These are phyloP conservation scores for Phaeosphaeriaceae sp. DNA, from an alignment of 2,329 filamentous ascomycete genomes.

Conservation along the genomic window DNA sequence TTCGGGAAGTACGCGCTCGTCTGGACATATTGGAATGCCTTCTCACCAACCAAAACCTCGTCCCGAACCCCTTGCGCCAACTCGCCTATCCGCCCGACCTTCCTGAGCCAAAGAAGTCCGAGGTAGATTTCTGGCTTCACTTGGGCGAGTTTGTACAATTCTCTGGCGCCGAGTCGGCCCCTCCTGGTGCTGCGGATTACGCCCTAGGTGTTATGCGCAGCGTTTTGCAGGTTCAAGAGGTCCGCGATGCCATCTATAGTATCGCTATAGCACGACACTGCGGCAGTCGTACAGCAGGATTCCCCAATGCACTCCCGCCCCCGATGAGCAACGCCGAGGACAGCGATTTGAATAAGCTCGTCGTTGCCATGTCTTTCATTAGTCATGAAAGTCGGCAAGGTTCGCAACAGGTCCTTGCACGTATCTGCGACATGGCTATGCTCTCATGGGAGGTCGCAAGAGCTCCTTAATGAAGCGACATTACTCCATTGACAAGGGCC, in stretches of 20 bases:
- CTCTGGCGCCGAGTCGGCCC: conserved; percentile 65
- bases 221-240: conserved; percentile 80
- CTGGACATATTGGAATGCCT: conserved; percentile 79
- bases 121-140: conserved; percentile 83
- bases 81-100: conserved; percentile 56
- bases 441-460: conserved; percentile 51
- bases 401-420: conserved; percentile 56
- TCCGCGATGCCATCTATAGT: conserved; percentile 88
- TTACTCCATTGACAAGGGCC: neutral
- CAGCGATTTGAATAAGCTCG: conserved; percentile 52
- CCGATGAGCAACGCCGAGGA: conserved; percentile 38
- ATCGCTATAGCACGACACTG: conserved; percentile 81
- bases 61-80: conserved; percentile 63
- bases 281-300: conserved; percentile 63
- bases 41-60: conserved; percentile 73
- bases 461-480: conserved; percentile 13
- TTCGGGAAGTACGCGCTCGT: conserved; percentile 69
- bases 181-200: conserved; percentile 68
- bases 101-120: conserved; percentile 50
- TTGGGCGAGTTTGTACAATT: conserved; percentile 75
- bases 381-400: conserved; percentile 54
- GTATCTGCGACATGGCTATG: conserved; percentile 58
- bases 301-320: conserved; percentile 49
- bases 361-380: conserved; percentile 58
- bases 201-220: conserved; percentile 70